A percentile compares a stretch with the other conserved stretches of the same genome.
phyloP scores from a whole-genome alignment of 139 green algal species.

The Chlorokybus atmophyticus region DNA sequence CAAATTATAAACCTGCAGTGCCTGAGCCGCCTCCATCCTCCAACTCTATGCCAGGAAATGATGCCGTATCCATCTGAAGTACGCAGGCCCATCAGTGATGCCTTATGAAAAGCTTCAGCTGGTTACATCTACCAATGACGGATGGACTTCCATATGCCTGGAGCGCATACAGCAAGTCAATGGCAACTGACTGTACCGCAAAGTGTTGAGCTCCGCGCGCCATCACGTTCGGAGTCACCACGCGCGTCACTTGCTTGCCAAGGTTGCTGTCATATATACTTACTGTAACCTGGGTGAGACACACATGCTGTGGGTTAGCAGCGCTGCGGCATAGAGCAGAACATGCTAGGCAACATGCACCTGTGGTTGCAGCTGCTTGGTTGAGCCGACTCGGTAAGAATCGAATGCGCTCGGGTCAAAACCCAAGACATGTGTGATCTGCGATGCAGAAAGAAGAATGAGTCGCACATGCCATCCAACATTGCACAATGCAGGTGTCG shows the following conservation, averaged over 20 bases:
- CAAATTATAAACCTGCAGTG: constrained; percentile 1
- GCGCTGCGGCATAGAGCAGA: too few species aligned
- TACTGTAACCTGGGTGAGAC: too few species aligned
- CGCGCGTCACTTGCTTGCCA: neutral
- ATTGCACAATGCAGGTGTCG: neutral
- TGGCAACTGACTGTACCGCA: too few species aligned
- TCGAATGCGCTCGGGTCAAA: constrained; percentile 9
- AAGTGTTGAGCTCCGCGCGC: constrained; percentile 1
- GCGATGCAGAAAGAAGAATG: constrained; percentile 3
- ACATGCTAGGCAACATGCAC: too few species aligned
- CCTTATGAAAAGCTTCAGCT: too few species aligned
- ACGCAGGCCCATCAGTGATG: too few species aligned
- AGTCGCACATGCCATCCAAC: neutral
- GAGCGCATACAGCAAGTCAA: too few species aligned
- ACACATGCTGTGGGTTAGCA: too few species aligned
- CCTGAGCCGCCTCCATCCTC: constrained; percentile 9
- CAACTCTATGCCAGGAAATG: constrained; percentile 11
- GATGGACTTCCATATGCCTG: too few species aligned
- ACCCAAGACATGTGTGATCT: constrained; percentile 13
- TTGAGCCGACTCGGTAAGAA: constrained; percentile 11
- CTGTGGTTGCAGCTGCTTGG: too few species aligned
- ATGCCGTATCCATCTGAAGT: too few species aligned
- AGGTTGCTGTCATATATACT: constrained; percentile 6
- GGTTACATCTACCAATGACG: too few species aligned
- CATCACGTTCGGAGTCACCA: constrained; percentile 3